Evolutionary conservation across 2,329 filamentous ascomycete genomes (phyloP), one percentile per base, ranked within the genome.

Genomic region (Cryphonectria nitschkei): DNA sequence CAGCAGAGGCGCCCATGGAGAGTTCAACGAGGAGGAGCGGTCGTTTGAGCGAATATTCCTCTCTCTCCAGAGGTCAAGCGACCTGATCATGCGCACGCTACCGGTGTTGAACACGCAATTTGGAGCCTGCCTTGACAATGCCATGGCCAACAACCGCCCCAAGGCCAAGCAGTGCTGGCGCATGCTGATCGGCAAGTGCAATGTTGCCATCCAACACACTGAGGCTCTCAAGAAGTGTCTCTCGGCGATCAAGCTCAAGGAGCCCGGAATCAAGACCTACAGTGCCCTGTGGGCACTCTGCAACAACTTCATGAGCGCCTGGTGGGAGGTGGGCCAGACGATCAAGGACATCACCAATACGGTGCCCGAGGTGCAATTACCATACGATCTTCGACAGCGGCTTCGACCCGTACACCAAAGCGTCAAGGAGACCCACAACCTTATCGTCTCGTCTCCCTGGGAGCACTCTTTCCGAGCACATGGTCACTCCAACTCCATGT

Each of bases 11-110:
- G 82, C 84, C 9, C 79, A 88, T 61, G 86, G 83, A 13, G 92
- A 94, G 66, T 88, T 90, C 65, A 87, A 87, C 2, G 92, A 94
- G 74, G 93, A 97, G 73, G 94, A 97, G 75, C 87, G 88, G 22
- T 87, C 90, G 39, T 97, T 97, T 75, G 95, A 97, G 73, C 89
- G 86, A 73, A 93, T 98, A 32, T 97, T 93, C 81, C 78, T 94
- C 46, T 92, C 92, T 62, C 84, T 97, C 34, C 90, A 91, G 62
- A 87, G 86, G 68, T 92, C 93, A 0, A 91, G 92, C 29, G 92
- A 94, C 65, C 84, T 93, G 65, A 90, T 94, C 39, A 86, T 93
- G 74, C 88, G 89, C 58, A 90, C 90, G 1, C 83, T 97, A 37
- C 94, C 94, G 0, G 84, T 84, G 69, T 90, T 93, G 73, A 89